Evolutionary conservation across 148 eudicot species (phyloP).

Genomic region (Polygonum maritimum): DNA sequence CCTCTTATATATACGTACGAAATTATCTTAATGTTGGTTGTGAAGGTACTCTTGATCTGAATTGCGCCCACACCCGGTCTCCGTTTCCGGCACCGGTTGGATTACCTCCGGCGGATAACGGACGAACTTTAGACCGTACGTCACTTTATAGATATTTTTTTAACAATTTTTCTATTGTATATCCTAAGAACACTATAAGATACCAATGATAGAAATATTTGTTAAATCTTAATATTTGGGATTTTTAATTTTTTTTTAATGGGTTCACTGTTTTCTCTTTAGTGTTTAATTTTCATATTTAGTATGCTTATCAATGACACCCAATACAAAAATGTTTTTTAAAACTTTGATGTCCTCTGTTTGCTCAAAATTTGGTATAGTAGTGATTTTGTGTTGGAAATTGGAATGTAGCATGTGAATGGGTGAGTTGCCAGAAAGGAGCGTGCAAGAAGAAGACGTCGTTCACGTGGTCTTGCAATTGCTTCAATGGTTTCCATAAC

Average conservation of each 20-base stretch:
- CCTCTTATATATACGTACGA: not conserved
- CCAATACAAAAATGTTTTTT: too few species aligned
- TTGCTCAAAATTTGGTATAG: not conserved
- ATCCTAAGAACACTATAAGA: too few species aligned
- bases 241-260: too few species aligned
- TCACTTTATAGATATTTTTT: too few species aligned
- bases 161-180: too few species aligned
- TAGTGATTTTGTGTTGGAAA: not conserved
- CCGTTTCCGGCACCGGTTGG: not conserved
- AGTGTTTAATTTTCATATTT: too few species aligned
- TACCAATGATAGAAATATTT: too few species aligned
- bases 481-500: slow-evolving; percentile 4
- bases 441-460: not conserved
- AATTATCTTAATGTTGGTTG: not conserved
- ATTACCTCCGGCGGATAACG: not conserved
- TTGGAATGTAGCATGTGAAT: not conserved
- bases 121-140: not conserved
- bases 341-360: not conserved
- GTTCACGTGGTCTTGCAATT: slow-evolving; percentile 7
- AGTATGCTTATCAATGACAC: too few species aligned
- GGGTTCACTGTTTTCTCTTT: too few species aligned
- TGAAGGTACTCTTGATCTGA: slow-evolving; percentile 6
- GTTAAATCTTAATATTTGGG: not conserved
- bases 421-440: slow-evolving; percentile 4
- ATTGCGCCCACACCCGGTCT: not conserved